Evolutionary conservation across 2,329 filamentous ascomycete genomes (phyloP).

Genomic region (Fusarium musae): DNA sequence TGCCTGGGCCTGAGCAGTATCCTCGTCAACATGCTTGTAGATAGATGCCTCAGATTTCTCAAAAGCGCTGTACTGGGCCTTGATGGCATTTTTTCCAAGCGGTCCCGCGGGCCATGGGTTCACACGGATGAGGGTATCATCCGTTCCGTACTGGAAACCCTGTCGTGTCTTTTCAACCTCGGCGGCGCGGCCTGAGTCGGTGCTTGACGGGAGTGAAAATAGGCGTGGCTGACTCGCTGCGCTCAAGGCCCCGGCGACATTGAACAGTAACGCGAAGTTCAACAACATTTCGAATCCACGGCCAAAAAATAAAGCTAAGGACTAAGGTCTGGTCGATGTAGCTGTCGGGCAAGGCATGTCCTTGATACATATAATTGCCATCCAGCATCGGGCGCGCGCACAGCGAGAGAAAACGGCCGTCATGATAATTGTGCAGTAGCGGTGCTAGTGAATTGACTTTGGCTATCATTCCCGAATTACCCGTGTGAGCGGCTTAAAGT

Average conservation of each 20-base stretch:
- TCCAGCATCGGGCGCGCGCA: neutral
- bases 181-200: neutral
- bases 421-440: neutral
- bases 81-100: neutral
- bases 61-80: neutral
- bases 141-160: neutral
- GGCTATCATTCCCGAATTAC: neutral
- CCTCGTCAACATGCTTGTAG: neutral
- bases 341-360: too few relatives aligned
- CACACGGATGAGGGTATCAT: neutral
- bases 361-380: neutral
- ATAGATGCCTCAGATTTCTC: accelerated
- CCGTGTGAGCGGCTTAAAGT: neutral
- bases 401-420: neutral
- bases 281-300: neutral
- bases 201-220: neutral
- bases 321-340: too few relatives aligned
- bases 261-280: accelerated
- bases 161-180: neutral
- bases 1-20: accelerated
- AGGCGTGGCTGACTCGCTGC: accelerated
- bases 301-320: too few relatives aligned
- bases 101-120: neutral
- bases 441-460: neutral
- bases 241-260: neutral